A percentile compares a stretch with the other conserved stretches of the same genome.
Evolutionary conservation across 2,329 filamentous ascomycete genomes (phyloP).

Genomic region (Talaromyces sp.): DNA sequence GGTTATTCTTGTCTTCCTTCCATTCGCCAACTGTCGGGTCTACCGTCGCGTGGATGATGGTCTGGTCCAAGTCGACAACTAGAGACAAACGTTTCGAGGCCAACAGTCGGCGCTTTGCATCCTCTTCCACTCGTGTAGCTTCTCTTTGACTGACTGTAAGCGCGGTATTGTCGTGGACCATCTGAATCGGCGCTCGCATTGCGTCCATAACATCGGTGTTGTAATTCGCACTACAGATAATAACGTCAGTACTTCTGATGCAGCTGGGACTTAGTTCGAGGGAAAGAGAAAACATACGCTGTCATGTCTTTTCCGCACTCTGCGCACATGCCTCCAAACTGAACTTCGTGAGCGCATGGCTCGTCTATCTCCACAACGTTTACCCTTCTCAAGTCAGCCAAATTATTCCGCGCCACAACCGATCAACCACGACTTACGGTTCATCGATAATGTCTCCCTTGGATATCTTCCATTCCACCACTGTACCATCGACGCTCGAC

Average conservation of each 20-base stretch:
- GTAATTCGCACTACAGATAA: conserved; percentile 61
- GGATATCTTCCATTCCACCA: conserved; percentile 72
- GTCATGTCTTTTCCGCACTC: conserved; percentile 97
- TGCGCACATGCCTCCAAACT: conserved; percentile 86
- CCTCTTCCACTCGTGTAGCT: conserved; percentile 77
- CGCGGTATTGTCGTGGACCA: conserved; percentile 86
- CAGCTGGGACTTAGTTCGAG: background rate
- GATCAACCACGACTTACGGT: conserved; percentile 37
- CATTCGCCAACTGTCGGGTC: conserved; percentile 95
- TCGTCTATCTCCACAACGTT: conserved; percentile 77
- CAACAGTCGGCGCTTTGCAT: conserved; percentile 79
- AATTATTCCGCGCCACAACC: background rate
- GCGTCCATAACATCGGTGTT: conserved; percentile 76
- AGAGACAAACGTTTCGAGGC: conserved; percentile 80
- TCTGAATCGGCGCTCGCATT: conserved; percentile 86
- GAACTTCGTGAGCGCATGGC: conserved; percentile 84
- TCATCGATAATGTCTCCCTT: conserved; percentile 46
- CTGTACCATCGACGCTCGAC: conserved; percentile 75
- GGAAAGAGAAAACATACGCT: conserved; percentile 50
- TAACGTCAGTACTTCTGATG: background rate
- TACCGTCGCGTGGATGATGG: conserved; percentile 96
- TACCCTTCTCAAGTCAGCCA: conserved; percentile 39
- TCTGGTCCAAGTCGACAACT: conserved; percentile 96
- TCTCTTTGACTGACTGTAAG: conserved; percentile 81
- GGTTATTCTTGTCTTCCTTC: conserved; percentile 83